Evolutionary conservation across 2,329 filamentous ascomycete species (phyloP).

Genomic region (Nakataea oryzae): DNA sequence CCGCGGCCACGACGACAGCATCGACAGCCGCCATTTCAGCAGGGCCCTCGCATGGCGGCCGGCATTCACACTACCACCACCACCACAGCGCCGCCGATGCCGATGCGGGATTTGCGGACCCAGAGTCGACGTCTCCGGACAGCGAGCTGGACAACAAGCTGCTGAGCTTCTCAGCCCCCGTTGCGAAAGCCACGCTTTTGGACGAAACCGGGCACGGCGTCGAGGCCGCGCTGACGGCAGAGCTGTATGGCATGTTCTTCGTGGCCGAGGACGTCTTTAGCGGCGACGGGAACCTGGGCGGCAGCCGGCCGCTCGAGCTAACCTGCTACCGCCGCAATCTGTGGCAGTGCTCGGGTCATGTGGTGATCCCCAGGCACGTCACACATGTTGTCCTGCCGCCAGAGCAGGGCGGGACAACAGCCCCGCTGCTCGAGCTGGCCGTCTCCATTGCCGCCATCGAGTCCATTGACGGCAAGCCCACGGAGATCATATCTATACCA

Average conservation of each 20-base stretch:
- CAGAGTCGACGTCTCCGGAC: constrained; percentile 36
- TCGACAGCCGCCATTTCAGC: neutral
- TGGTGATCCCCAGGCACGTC: constrained; percentile 65
- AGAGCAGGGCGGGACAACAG: constrained; percentile 62
- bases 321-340: constrained; percentile 93
- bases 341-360: constrained; percentile 85
- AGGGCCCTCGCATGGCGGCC: constrained; percentile 10
- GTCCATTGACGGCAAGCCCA: constrained; percentile 82
- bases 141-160: constrained; percentile 56
- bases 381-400: constrained; percentile 47
- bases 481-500: constrained; percentile 92
- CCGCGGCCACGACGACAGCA: constrained; percentile 15
- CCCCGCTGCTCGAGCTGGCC: constrained; percentile 67
- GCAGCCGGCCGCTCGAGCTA: constrained; percentile 56
- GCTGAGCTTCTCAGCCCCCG: constrained; percentile 60
- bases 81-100: constrained; percentile 50
- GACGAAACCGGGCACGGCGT: constrained; percentile 55
- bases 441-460: constrained; percentile 79
- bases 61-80: constrained; percentile 38
- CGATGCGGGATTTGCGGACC: constrained; percentile 55
- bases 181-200: constrained; percentile 49
- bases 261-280: constrained; percentile 73
- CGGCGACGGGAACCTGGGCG: constrained; percentile 36
- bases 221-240: constrained; percentile 58
- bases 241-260: constrained; percentile 84